Evolutionary conservation across 176 grass and related monocot genomes (phyloP).

Genomic region (Bonia amplexicaulis): DNA sequence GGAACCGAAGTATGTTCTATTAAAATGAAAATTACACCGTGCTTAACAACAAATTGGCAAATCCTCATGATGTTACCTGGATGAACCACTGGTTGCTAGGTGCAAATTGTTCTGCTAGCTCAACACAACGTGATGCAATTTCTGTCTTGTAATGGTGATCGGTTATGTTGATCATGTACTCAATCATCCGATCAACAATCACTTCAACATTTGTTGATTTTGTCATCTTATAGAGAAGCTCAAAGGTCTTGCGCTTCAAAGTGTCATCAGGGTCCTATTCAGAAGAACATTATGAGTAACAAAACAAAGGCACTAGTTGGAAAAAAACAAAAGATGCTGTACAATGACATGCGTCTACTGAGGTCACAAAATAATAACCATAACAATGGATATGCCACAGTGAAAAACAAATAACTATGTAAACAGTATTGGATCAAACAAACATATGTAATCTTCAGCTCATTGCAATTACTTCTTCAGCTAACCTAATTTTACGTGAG

Average conservation of each 20-base stretch:
- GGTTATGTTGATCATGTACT: slow-evolving; percentile 93
- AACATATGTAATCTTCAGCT: background rate
- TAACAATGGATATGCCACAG: background rate
- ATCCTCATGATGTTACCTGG: slow-evolving; percentile 39
- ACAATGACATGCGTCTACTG: slow-evolving; percentile 4
- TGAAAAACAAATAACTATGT: background rate
- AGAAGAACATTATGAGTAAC: slow-evolving; percentile 11
- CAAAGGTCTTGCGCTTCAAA: slow-evolving; percentile 97
- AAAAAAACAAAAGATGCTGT: background rate
- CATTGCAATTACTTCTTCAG: background rate
- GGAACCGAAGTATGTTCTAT: background rate
- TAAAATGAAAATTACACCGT: background rate
- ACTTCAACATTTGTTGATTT: slow-evolving; percentile 99
- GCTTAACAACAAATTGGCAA: background rate
- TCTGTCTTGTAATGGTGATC: slow-evolving; percentile 98
- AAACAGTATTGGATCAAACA: background rate
- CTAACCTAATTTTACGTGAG: background rate
- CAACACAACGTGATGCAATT: slow-evolving; percentile 98
- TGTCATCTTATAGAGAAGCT: slow-evolving; percentile 99
- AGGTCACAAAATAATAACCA: slow-evolving; percentile 3
- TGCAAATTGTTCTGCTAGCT: slow-evolving; percentile 97
- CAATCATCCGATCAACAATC: slow-evolving; percentile 99
- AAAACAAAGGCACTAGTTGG: slow-evolving; percentile 3
- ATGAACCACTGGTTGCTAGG: slow-evolving; percentile 99
- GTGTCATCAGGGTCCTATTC: slow-evolving; percentile 95